phyloP scores from a whole-genome alignment of 2,329 filamentous ascomycete species.

The Pochonia chlamydosporia region DNA sequence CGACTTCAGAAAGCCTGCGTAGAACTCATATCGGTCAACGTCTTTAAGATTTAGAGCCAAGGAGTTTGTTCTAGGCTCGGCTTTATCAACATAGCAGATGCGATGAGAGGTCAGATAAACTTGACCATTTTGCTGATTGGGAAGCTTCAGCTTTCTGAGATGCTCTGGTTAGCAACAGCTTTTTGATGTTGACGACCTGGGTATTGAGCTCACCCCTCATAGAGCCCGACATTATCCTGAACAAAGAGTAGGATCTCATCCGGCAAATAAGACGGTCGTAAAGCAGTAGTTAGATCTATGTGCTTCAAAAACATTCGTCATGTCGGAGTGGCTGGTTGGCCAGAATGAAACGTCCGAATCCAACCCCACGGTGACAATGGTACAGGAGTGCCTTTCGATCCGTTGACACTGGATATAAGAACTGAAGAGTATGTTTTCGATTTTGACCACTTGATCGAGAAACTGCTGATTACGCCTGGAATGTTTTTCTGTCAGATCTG shows the following conservation, averaged over 20 bases:
- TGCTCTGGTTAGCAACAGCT: conserved; percentile 3
- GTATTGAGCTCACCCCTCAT: conserved; percentile 72
- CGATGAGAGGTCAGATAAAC: conserved; percentile 95
- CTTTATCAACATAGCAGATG: conserved; percentile 88
- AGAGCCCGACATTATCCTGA: conserved; percentile 93
- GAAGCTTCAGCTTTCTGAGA: conserved; percentile 85
- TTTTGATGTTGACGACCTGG: not conserved
- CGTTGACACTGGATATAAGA: too few relatives aligned
- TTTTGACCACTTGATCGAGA: too few relatives aligned
- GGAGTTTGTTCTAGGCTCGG: conserved; percentile 78
- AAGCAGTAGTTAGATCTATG: conserved; percentile 91
- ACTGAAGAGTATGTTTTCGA: too few relatives aligned
- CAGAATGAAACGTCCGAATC: conserved; percentile 2
- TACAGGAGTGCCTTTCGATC: too few relatives aligned
- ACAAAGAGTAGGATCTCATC: conserved; percentile 96
- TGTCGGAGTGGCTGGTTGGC: conserved; percentile 25
- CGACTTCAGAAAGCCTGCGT: conserved; percentile 90
- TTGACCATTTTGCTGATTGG: conserved; percentile 89
- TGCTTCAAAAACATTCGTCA: conserved; percentile 96
- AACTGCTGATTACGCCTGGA: too few relatives aligned
- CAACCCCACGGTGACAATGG: too few relatives aligned
- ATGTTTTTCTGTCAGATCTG: too few relatives aligned
- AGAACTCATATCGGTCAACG: conserved; percentile 85
- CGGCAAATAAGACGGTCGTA: conserved; percentile 84
- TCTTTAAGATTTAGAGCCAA: conserved; percentile 83